A percentile compares a stretch with the other conserved stretches of the same genome.
phyloP scores from a whole-genome alignment of 164 flowering plant species.

The Dillenia turbinata region DNA sequence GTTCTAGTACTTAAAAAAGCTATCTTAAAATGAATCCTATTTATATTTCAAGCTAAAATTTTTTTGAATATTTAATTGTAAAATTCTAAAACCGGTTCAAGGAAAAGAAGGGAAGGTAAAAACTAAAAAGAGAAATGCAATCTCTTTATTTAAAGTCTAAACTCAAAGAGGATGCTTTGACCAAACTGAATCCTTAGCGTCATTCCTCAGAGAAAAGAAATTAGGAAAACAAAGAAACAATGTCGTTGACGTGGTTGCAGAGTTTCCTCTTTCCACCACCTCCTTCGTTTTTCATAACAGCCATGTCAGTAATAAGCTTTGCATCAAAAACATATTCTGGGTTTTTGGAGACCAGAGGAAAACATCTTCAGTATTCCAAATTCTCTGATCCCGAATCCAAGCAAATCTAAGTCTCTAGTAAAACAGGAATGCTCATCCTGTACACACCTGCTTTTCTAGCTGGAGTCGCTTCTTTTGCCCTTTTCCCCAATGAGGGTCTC shows the following conservation, averaged over 20 bases:
- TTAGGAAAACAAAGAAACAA: not conserved
- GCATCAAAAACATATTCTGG: conserved; percentile 20
- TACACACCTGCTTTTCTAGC: conserved; percentile 55
- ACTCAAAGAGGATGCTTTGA: too few relatives aligned
- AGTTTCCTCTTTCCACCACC: conserved; percentile 37
- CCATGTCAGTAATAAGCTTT: conserved; percentile 30
- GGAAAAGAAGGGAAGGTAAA: too few relatives aligned
- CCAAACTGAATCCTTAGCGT: too few relatives aligned
- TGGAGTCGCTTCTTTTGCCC: conserved; percentile 21
- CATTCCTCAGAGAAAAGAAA: too few relatives aligned
- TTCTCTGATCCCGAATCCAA: conserved; percentile 24
- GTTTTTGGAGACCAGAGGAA: conserved; percentile 42
- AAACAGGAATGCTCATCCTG: conserved; percentile 42
- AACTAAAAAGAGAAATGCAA: too few relatives aligned
- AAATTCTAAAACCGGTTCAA: too few relatives aligned
- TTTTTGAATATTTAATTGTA: too few relatives aligned
- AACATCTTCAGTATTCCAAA: conserved; percentile 37
- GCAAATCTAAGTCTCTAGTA: conserved; percentile 23
- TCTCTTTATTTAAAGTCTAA: too few relatives aligned
- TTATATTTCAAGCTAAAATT: too few relatives aligned
- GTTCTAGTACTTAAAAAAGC: too few relatives aligned
- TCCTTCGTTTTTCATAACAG: conserved; percentile 28
- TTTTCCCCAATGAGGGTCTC: conserved; percentile 16
- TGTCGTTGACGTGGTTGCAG: conserved; percentile 7
- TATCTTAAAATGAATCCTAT: too few relatives aligned